Conservation (phyloP, 2,329 filamentous ascomycete genomes). For the Monilinia laxa region DNA sequence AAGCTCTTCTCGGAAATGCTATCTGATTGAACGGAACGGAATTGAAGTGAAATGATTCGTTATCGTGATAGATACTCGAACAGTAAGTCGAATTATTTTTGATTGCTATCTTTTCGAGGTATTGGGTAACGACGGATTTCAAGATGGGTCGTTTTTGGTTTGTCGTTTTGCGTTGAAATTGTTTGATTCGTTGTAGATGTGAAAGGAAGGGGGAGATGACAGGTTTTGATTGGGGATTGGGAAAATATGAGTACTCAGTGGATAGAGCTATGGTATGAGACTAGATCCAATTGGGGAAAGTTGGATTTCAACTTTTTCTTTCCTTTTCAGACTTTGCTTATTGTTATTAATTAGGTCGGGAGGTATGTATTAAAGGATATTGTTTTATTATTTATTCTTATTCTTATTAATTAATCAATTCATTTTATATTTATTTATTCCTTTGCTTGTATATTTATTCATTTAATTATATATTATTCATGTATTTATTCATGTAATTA, state of each 20-base stretch:
- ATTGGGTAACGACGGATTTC: constrained; percentile 12
- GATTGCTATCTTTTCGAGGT: constrained; percentile 2
- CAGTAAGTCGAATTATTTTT: neutral
- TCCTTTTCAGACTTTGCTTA: neutral
- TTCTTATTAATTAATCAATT: too few relatives aligned
- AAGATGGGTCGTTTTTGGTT: constrained; percentile 11
- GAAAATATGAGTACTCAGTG: constrained; percentile 22
- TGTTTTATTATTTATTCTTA: too few relatives aligned
- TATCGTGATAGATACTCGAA: neutral
- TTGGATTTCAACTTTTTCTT: too few relatives aligned
- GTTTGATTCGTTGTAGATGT: constrained; percentile 23
- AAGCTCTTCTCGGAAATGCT: neutral
- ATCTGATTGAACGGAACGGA: neutral
- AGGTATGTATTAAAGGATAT: too few relatives aligned
- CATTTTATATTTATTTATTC: too few relatives aligned
- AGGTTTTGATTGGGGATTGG: constrained; percentile 23
- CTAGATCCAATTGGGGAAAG: neutral
- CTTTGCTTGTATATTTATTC: too few relatives aligned
- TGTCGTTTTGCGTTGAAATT: constrained; percentile 14
- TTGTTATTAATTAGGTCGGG: too few relatives aligned
- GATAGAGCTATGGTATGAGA: neutral
- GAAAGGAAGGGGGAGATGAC: constrained; percentile 19
- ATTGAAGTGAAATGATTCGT: constrained; percentile 2
- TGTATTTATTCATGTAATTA: too few relatives aligned
- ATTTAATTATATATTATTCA: too few relatives aligned